Evolutionary conservation across 352 stramenopile species (phyloP).

Genomic region (Globisporangium acanthophoron): DNA sequence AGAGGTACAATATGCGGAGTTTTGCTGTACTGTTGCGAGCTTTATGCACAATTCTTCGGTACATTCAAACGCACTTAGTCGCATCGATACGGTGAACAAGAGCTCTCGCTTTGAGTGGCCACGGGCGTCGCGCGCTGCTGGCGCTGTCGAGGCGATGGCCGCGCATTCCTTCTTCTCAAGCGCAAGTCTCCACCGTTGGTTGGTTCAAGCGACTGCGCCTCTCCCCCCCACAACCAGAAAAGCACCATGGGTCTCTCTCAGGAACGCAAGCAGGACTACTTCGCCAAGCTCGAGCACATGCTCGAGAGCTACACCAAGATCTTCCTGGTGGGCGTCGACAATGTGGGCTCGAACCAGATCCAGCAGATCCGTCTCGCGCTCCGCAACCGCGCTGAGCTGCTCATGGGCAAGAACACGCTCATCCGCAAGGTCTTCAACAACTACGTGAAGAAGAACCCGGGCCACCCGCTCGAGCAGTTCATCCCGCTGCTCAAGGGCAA

Average conservation of each 20-base stretch:
- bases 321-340: conserved; percentile 98
- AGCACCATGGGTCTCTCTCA: conserved; percentile 91
- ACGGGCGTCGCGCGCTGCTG: too few relatives aligned
- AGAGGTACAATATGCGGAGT: too few relatives aligned
- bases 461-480: conserved; percentile 90
- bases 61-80: too few relatives aligned
- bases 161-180: conserved; percentile 51
- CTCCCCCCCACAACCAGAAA: conserved; percentile 16
- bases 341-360: conserved; percentile 99
- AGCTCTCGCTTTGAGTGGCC: too few relatives aligned
- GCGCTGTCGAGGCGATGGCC: too few relatives aligned
- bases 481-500: conserved; percentile 93
- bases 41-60: too few relatives aligned
- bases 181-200: conserved; percentile 69
- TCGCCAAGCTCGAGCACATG: conserved; percentile 93
- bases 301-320: conserved; percentile 97
- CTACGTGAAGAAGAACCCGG: conserved; percentile 97
- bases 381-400: conserved; percentile 92
- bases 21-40: too few relatives aligned
- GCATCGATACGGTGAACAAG: too few relatives aligned
- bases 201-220: conserved; percentile 88
- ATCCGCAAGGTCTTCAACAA: conserved; percentile 98
- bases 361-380: conserved; percentile 96
- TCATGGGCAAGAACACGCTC: conserved; percentile 99
- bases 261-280: conserved; percentile 98